Base-by-base conservation (phyloP, 257 asterid species). In the Osmanthus fragrans region DNA sequence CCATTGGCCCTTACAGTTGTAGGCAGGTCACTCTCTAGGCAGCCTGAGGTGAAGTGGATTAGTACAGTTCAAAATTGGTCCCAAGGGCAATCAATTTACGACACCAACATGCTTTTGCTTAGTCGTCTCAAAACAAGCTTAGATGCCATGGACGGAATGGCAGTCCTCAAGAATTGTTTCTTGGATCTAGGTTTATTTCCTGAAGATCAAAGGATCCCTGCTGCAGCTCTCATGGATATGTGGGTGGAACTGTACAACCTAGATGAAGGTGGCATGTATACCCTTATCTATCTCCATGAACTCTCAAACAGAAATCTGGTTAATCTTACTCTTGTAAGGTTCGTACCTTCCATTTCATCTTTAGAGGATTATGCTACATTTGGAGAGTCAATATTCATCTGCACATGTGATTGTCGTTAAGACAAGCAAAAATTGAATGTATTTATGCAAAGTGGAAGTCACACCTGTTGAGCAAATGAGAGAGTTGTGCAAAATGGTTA, bases 1-100 rank as follows among this genome's bases (percentile, higher is more conserved):
- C 88, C 88, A 4, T 45, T 85, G 74, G 88, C 88, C 54, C 84
- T 85, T 70, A 79, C 49, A 71, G 88, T 82, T n/a, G 80, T 85
- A 11, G 88, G 84, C 32, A 56, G 67, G 54, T 82, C 88, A 37
- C 80, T 85, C 42, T 54, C 49, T 66, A 66, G 79, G 67, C 56
- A 77, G 69, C 80, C 70, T 30, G 86, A 85, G 80, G 68, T 10
- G 11, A 67, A 1, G 1, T 85, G 88, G 88, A 32, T 12, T 12
- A 36, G 42, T 51, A 76, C 83, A 81, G 47, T 76, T 51, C 60
- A 72, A 58, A 70, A 45, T 47, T 75, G 30, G 77, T 73, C 78
- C 18, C 71, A 77, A 70, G 78, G 86, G 25, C 75, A 69, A 70
- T 72, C 84, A 30, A 47, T 85, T 40, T 85, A 82, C 34, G 30